Evolutionary conservation across 768 basidiomycete genomes (phyloP).

Genomic region (Crucibulum laeve): DNA sequence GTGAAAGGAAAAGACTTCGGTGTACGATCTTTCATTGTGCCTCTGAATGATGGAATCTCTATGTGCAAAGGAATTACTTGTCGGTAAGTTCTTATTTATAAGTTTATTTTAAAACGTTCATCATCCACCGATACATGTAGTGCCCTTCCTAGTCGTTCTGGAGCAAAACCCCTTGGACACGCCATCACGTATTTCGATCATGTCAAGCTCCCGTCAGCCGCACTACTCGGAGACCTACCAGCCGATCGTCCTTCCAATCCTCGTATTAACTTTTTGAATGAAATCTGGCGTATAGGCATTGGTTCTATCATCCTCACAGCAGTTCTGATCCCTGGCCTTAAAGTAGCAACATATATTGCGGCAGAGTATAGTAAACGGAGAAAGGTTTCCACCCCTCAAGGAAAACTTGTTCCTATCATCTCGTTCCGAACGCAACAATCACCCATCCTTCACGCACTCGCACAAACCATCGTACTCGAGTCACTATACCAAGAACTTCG

Average conservation of each 20-base stretch:
- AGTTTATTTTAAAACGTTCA: neutral
- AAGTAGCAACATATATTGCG: constrained; percentile 18
- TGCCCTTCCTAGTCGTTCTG: constrained; percentile 19
- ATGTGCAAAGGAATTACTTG: constrained; percentile 30
- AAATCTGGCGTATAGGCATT: constrained; percentile 23
- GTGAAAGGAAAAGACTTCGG: constrained; percentile 30
- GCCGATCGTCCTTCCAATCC: constrained; percentile 5
- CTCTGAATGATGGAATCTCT: constrained; percentile 28
- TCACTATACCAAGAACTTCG: neutral
- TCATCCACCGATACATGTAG: neutral
- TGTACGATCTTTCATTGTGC: constrained; percentile 33
- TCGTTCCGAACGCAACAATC: constrained; percentile 36
- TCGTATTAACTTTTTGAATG: constrained; percentile 17
- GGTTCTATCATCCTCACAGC: constrained; percentile 25
- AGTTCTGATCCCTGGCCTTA: constrained; percentile 16
- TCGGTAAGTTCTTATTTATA: constrained; percentile 13
- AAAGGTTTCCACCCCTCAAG: constrained; percentile 11
- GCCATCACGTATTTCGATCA: constrained; percentile 30
- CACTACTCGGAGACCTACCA: constrained; percentile 23
- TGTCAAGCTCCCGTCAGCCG: constrained; percentile 23
- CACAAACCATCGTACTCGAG: constrained; percentile 29
- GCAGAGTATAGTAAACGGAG: constrained; percentile 26
- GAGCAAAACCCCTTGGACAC: constrained; percentile 26
- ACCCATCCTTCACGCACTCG: constrained; percentile 29
- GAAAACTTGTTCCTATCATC: constrained; percentile 21